Evolutionary conservation across 176 grass and related monocot species (phyloP).

Genomic region (Carex kokanica): DNA sequence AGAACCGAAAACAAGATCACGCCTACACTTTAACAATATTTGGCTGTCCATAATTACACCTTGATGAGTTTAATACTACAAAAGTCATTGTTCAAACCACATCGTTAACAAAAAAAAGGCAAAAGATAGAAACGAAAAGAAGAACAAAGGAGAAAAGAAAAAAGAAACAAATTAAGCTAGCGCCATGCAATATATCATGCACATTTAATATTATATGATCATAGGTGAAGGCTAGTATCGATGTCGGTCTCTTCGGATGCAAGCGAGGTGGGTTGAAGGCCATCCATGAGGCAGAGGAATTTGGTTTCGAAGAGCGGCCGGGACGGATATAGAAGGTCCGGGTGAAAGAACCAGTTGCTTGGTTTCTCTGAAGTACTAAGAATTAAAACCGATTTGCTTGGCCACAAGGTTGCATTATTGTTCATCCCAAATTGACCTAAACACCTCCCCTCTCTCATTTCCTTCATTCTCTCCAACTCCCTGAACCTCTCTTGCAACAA

Average conservation of each 20-base stretch:
- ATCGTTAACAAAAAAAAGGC: neutral
- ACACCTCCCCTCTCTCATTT: slow-evolving; percentile 72
- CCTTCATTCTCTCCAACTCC: slow-evolving; percentile 68
- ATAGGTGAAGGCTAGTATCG: slow-evolving; percentile 83
- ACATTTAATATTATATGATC: slow-evolving; percentile 25
- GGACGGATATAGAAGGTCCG: slow-evolving; percentile 54
- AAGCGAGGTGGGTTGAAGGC: slow-evolving; percentile 42
- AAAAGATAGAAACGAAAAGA: neutral
- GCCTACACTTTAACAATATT: neutral
- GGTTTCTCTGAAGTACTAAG: slow-evolving; percentile 18
- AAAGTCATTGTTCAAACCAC: neutral
- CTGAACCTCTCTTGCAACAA: slow-evolving; percentile 84
- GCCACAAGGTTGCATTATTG: slow-evolving; percentile 26
- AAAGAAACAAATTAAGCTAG: slow-evolving; percentile 8
- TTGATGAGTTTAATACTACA: neutral
- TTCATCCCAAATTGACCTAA: neutral
- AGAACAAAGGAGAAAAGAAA: slow-evolving; percentile 29
- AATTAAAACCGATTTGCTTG: neutral
- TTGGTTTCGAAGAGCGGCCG: slow-evolving; percentile 44
- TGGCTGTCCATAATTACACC: slow-evolving; percentile 12
- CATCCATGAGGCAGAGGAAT: slow-evolving; percentile 27
- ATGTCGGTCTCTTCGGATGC: slow-evolving; percentile 46
- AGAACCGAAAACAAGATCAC: neutral
- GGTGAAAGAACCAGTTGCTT: slow-evolving; percentile 61
- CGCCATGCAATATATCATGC: slow-evolving; percentile 19